Conservation (phyloP, 1,139 yeast genomes). For the Lodderomyces theae region DNA sequence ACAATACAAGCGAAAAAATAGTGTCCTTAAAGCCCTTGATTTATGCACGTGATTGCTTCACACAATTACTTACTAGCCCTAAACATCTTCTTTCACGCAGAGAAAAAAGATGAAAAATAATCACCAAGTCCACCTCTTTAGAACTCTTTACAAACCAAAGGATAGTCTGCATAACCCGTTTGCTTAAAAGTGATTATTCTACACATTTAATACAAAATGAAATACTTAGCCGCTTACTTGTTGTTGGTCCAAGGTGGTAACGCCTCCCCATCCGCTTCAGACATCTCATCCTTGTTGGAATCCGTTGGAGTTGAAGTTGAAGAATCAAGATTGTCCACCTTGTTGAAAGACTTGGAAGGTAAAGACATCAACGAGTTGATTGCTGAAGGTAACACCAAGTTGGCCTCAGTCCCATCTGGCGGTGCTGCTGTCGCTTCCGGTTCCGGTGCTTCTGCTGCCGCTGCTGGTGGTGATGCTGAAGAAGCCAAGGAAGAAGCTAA, state of each 20-base stretch:
- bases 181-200: constrained; percentile 64
- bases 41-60: neutral
- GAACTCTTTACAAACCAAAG: constrained; percentile 32
- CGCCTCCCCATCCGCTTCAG: constrained; percentile 72
- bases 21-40: neutral
- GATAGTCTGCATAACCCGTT: constrained; percentile 51
- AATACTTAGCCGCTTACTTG: constrained; percentile 89
- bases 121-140: constrained; percentile 8
- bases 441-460: constrained; percentile 42
- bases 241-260: constrained; percentile 85
- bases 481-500: constrained; percentile 38
- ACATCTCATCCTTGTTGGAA: constrained; percentile 67
- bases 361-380: constrained; percentile 72
- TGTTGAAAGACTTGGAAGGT: constrained; percentile 73
- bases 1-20: neutral
- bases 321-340: constrained; percentile 63
- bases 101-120: constrained; percentile 2
- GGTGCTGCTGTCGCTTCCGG: constrained; percentile 71
- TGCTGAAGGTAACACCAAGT: constrained; percentile 78
- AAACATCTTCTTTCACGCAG: neutral
- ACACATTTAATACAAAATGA: constrained; percentile 39
- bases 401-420: constrained; percentile 81
- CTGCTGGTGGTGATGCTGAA: constrained; percentile 39
- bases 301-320: constrained; percentile 80
- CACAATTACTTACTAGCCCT: neutral